Evolutionary conservation across 768 basidiomycete species (phyloP), one percentile per base, ranked within the genome.

Genomic region (Boletus tomentosulus): DNA sequence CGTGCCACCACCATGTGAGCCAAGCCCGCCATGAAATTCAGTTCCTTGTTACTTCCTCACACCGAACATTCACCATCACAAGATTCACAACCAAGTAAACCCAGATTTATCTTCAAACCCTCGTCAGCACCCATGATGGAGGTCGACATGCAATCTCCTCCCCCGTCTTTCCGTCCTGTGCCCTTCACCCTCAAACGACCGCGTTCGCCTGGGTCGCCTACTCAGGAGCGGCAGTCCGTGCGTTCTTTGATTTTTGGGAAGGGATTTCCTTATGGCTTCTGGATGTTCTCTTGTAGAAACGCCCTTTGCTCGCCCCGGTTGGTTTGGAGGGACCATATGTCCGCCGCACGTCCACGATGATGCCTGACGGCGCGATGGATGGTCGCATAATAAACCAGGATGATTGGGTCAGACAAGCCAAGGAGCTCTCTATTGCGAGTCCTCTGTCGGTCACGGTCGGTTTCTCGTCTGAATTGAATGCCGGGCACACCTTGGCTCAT

Each of bases 371-470:
- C 48, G 55, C 48, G 48, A 35, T 52, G 52, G 56, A 37, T 24
- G 41, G 63, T 15, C 59, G 77, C 60, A 67, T 75, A 27, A 71
- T 76, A 39, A 67, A 71, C 16, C 77, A 81, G 9, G 88, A 89
- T 54, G 87, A 90, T 62, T 91, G 87, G 89, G 87, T 90, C 11
- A 74, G 76, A 54, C 86, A 84, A 63, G 80, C 89, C 4, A 77
- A 80, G 50, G 84, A 78, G 45, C 76, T 90, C 56, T 76, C 78
- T n/a, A 85, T 90, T 37, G 13, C 60, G 43, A 67, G 66, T 28
- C 65, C 65, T 13, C 41, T 65, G 25, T 47, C 61, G 6, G 55
- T 64, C 52, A 44, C 58, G 30, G 44, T 57, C 6, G 66, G 57
- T 12, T 59, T 55, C 19, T 53, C 53, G 34, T 27, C 46, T n/a